These are phyloP conservation scores for Fusarium sp. DNA, from an alignment of 2,329 filamentous ascomycete species.

Conservation along the genomic window DNA sequence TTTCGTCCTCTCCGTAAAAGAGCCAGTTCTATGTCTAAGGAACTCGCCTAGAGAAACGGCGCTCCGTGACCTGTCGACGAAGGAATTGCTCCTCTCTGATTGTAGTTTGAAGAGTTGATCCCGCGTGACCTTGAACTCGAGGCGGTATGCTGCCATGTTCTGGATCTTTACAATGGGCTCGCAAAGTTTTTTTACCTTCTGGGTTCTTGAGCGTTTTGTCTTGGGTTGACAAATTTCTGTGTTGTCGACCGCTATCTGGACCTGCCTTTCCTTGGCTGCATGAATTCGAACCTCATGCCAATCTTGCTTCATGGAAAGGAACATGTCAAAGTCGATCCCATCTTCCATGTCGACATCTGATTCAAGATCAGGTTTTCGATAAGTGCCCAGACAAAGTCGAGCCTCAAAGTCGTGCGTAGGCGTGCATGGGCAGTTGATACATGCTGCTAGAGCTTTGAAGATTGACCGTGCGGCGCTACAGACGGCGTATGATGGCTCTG, in stretches of 20 bases:
- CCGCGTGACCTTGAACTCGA: constrained; percentile 19
- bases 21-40: background rate
- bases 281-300: constrained; percentile 17
- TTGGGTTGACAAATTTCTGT: background rate
- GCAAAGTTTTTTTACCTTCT: constrained; percentile 18
- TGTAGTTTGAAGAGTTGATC: constrained; percentile 20
- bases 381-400: constrained; percentile 17
- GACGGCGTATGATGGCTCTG: constrained; percentile 17
- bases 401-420: constrained; percentile 13
- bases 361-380: constrained; percentile 9
- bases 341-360: background rate
- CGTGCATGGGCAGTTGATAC: constrained; percentile 17
- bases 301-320: constrained; percentile 10
- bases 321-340: constrained; percentile 24
- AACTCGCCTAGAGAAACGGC: constrained; percentile 14
- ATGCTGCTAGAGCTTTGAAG: constrained; percentile 11
- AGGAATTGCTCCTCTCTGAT: constrained; percentile 12
- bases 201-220: background rate
- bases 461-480: constrained; percentile 23
- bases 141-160: constrained; percentile 1
- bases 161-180: constrained; percentile 8
- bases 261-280: background rate
- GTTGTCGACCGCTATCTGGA: background rate
- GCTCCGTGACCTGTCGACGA: background rate
- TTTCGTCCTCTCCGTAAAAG: constrained; percentile 28